Base-by-base conservation (phyloP, 768 basidiomycete species). In the Cyclocybe aegerita region DNA sequence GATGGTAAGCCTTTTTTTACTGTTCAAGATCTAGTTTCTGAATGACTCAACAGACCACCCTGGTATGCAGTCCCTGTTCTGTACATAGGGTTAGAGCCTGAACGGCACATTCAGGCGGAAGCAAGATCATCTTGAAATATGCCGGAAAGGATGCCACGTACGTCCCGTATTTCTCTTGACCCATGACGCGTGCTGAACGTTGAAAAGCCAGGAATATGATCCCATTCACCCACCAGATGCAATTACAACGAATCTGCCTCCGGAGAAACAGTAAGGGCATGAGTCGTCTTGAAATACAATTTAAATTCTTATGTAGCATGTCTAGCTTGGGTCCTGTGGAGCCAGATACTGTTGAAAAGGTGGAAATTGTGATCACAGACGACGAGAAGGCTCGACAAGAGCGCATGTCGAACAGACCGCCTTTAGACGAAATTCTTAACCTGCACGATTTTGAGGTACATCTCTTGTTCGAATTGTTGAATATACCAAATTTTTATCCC, bases 131-230 rank as follows among this genome's bases (percentile, higher is more conserved):
- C 41, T 65, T 95, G 42, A 90, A 90, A 64, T 91, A 93, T 58
- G 92, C 89, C 2, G 94, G 94, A 32, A 89, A 86, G 64, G 93
- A 93, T 64, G 91, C 91, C 31, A 96, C 88, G 84, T 90, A 65
- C 31, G 86, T 67, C 5, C 5, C 7, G 8, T 5, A 10, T 12
- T n/a, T 41, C 14, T 12, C 40, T n/a, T 39, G 34, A 34, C 8
- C 14, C 12, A 33, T 38, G 14, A n/a, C 2, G 14, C 42, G 23
- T 17, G 10, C 23, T 41, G 32, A 34, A 11, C 33, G 10, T 34
- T 50, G 39, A 9, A 33, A 48, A 88, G 85, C 7, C 78, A 78
- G 54, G 90, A 89, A 70, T 93, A 93, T 56, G 92, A 92, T 15
- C 89, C 89, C 1, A 91, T 97, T 39, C 94, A 96, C 62, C 93